Evolutionary conservation across 495 filamentous ascomycete species (phyloP).

Genomic region (Penicillium simplicissimum): DNA sequence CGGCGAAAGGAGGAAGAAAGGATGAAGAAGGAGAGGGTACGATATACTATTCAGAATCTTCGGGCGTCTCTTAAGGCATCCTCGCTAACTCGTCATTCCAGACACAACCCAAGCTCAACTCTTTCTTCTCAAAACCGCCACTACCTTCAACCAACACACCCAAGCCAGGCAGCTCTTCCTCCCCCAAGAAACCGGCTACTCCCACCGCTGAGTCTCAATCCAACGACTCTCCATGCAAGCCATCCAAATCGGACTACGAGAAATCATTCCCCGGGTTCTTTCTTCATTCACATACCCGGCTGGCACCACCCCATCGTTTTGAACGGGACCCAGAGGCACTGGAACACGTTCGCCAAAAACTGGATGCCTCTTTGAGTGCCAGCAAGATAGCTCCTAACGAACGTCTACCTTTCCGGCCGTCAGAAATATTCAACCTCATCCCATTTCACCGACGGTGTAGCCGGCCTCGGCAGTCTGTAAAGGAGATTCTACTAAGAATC

Average conservation of each 20-base stretch:
- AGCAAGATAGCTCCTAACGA: constrained; percentile 22
- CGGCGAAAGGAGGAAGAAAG: constrained; percentile 62
- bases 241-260: constrained; percentile 61
- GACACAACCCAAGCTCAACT: constrained; percentile 60
- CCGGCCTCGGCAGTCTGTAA: constrained; percentile 53
- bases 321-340: constrained; percentile 58
- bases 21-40: constrained; percentile 67
- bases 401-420: constrained; percentile 49
- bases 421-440: constrained; percentile 62
- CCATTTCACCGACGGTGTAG: constrained; percentile 54
- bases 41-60: constrained; percentile 11
- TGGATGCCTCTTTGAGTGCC: constrained; percentile 48
- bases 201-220: constrained; percentile 4
- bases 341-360: constrained; percentile 41
- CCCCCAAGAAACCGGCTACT: constrained; percentile 24
- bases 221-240: constrained; percentile 14
- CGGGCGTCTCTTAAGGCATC: not conserved
- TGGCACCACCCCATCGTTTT: constrained; percentile 58
- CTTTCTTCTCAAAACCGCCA: constrained; percentile 59
- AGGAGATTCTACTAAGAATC: constrained; percentile 63
- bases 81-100: constrained; percentile 29
- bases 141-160: constrained; percentile 25
- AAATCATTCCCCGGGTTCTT: constrained; percentile 77
- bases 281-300: constrained; percentile 61
- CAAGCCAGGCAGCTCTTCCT: constrained; percentile 19